Evolutionary conservation across 2,329 filamentous ascomycete genomes (phyloP).

Genomic region (Aspergillus persii): DNA sequence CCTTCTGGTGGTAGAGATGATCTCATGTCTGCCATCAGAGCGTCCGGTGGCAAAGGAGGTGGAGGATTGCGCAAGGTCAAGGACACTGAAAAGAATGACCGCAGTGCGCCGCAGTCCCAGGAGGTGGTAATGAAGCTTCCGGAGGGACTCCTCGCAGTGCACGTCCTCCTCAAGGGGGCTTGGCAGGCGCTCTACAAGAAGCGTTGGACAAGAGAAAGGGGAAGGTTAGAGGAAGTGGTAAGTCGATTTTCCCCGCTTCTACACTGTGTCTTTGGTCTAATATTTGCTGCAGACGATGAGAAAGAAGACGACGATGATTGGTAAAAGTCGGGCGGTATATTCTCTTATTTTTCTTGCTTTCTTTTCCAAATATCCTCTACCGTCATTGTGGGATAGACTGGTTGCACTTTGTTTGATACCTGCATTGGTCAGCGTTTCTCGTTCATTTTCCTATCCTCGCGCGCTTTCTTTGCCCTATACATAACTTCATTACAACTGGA

Average conservation of each 20-base stretch:
- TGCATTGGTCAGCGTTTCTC: constrained; percentile 9
- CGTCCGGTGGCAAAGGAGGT: constrained; percentile 56
- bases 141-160: constrained; percentile 54
- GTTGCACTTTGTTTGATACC: constrained; percentile 18
- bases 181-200: constrained; percentile 80
- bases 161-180: constrained; percentile 54
- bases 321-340: constrained; percentile 25
- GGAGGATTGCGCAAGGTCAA: constrained; percentile 47
- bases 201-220: constrained; percentile 80
- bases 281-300: constrained; percentile 44
- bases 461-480: constrained; percentile 1
- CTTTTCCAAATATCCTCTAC: background rate
- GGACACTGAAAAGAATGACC: constrained; percentile 46
- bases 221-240: constrained; percentile 93
- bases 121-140: constrained; percentile 60
- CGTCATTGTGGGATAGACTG: constrained; percentile 10
- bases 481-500: background rate
- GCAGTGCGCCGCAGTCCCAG: constrained; percentile 46
- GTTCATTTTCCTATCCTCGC: background rate
- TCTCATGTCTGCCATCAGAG: constrained; percentile 48
- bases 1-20: constrained; percentile 40
- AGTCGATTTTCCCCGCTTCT: constrained; percentile 46
- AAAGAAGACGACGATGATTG: constrained; percentile 48
- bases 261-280: background rate
- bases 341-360: background rate